These are phyloP conservation scores for Alternaria gansuensis DNA, from an alignment of 2,329 filamentous ascomycete species.

Conservation along the genomic window DNA sequence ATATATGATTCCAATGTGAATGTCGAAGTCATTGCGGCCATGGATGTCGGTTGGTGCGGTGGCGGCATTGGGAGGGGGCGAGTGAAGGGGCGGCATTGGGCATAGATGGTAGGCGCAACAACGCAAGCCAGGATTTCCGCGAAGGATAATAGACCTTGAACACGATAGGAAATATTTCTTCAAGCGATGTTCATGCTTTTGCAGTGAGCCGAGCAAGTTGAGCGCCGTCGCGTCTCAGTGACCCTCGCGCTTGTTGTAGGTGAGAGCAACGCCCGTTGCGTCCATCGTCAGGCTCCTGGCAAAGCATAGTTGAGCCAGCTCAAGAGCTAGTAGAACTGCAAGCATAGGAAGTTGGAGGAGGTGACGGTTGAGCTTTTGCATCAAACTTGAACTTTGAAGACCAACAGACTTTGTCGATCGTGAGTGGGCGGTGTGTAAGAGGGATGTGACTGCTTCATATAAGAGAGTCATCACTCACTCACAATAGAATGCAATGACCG, in stretches of 20 bases:
- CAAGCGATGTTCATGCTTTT: neutral
- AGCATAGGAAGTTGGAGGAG: neutral
- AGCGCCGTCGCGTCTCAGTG: neutral
- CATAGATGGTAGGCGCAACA: neutral
- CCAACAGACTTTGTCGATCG: neutral
- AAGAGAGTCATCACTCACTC: accelerated
- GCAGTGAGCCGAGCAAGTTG: neutral
- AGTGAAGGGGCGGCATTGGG: neutral
- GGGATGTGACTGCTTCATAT: neutral
- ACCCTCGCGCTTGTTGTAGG: neutral
- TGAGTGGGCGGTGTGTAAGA: neutral
- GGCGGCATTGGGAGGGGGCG: neutral
- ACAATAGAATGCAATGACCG: neutral
- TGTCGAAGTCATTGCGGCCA: neutral
- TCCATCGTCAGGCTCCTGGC: neutral
- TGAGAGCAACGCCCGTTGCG: neutral
- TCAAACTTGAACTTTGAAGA: neutral
- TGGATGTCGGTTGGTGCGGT: neutral
- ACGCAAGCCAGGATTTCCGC: neutral
- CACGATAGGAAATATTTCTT: accelerated
- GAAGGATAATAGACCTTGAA: neutral
- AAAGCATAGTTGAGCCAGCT: neutral
- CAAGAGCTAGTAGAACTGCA: neutral
- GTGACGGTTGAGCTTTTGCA: neutral
- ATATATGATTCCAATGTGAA: neutral